These are phyloP conservation scores for Candida verbasci DNA, from an alignment of 805 yeast genomes.

Conservation along the genomic window DNA sequence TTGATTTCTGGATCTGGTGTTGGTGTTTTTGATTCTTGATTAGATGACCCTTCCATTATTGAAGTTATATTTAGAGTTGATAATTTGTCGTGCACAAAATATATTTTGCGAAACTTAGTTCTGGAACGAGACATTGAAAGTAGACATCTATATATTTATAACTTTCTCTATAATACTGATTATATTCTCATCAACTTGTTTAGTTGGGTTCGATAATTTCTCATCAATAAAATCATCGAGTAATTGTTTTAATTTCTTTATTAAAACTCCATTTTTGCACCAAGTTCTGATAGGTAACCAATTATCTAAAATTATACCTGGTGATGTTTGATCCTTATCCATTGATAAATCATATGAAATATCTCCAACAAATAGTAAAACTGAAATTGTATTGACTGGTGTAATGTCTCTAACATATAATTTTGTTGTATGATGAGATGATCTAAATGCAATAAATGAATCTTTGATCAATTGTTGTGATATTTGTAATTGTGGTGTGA, in stretches of 20 bases:
- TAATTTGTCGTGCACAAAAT: slow-evolving; percentile 1
- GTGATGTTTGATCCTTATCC: slow-evolving; percentile 51
- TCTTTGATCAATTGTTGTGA: slow-evolving; percentile 36
- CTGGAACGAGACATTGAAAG: too few relatives aligned
- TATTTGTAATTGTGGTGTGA: slow-evolving; percentile 33
- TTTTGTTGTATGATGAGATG: slow-evolving; percentile 62
- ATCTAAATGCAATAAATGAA: slow-evolving; percentile 59
- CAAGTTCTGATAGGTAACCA: slow-evolving; percentile 91
- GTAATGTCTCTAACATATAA: slow-evolving; percentile 72
- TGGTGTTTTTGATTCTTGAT: slow-evolving; percentile 2
- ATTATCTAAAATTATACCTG: slow-evolving; percentile 81
- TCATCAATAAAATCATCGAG: slow-evolving; percentile 65
- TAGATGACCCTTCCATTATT: slow-evolving; percentile 4
- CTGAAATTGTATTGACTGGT: slow-evolving; percentile 68
- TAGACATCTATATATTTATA: slow-evolving; percentile 1
- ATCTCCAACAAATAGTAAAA: slow-evolving; percentile 78
- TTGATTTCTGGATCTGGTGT: slow-evolving; percentile 22
- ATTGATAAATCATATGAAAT: slow-evolving; percentile 52
- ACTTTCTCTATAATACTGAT: slow-evolving; percentile 17
- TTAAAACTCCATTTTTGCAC: slow-evolving; percentile 88
- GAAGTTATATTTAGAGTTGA: too few relatives aligned
- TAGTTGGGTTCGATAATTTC: slow-evolving; percentile 42
- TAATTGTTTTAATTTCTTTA: slow-evolving; percentile 62
- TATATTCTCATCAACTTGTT: slow-evolving; percentile 16
- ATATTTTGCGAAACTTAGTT: too few relatives aligned